phyloP scores from a whole-genome alignment of 2,329 filamentous ascomycete species.

The Pyrenochaeta sp. region DNA sequence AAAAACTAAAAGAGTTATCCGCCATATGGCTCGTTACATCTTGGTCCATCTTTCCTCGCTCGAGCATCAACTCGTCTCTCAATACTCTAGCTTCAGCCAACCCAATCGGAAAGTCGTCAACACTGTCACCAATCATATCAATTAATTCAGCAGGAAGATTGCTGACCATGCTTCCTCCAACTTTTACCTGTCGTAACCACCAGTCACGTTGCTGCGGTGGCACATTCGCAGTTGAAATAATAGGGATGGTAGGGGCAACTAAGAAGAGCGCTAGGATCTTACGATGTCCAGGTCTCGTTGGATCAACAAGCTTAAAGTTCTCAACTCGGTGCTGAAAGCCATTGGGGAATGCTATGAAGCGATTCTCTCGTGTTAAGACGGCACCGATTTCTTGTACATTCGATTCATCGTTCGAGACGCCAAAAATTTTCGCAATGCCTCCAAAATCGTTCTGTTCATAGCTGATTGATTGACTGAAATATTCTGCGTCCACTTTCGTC shows the following conservation, averaged over 20 bases:
- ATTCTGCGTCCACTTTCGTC: constrained; percentile 9
- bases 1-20: constrained; percentile 18
- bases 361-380: constrained; percentile 57
- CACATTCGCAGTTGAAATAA: constrained; percentile 61
- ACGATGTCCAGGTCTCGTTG: constrained; percentile 61
- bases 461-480: constrained; percentile 1
- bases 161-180: constrained; percentile 1
- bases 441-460: constrained; percentile 8
- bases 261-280: constrained; percentile 67
- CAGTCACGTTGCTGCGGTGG: constrained; percentile 60
- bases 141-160: constrained; percentile 20
- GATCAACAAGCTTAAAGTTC: constrained; percentile 60
- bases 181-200: constrained; percentile 24
- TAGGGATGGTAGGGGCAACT: constrained; percentile 61
- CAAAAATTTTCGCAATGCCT: constrained; percentile 9
- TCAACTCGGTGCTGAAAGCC: constrained; percentile 32
- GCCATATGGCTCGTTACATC: constrained; percentile 5
- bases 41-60: constrained; percentile 12
- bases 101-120: constrained; percentile 19
- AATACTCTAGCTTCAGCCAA: constrained; percentile 24
- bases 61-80: constrained; percentile 21
- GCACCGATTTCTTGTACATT: constrained; percentile 55
- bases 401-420: background rate
- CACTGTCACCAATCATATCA: constrained; percentile 13
- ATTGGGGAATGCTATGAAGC: constrained; percentile 65